phyloP scores from a whole-genome alignment of 2,329 filamentous ascomycete species.

The Aureobasidium lini region DNA sequence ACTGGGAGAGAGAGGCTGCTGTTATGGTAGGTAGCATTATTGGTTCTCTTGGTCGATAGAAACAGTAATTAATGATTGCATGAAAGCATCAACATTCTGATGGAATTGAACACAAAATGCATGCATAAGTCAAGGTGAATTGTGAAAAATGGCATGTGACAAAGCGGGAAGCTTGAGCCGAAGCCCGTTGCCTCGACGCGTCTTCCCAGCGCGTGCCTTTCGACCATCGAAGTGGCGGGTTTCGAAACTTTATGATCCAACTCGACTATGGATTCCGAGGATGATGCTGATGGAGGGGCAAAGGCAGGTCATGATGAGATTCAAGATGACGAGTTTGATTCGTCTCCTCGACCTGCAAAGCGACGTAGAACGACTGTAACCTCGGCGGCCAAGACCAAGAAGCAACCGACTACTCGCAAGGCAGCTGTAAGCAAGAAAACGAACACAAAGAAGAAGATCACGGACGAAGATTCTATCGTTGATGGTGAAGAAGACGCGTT shows the following conservation, averaged over 20 bases:
- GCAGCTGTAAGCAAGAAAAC: slow-evolving; percentile 7
- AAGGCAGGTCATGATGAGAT: background rate
- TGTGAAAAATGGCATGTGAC: background rate
- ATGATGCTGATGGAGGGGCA: background rate
- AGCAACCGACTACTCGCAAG: slow-evolving; percentile 12
- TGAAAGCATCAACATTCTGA: background rate
- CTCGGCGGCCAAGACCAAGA: slow-evolving; percentile 19
- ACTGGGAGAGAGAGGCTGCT: slow-evolving; percentile 85
- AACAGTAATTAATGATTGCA: background rate
- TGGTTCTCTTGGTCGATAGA: slow-evolving; percentile 36
- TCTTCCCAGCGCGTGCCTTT: background rate
- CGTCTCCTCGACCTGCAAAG: slow-evolving; percentile 28
- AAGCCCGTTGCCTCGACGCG: slow-evolving; percentile 3
- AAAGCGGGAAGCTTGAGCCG: background rate
- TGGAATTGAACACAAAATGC: background rate
- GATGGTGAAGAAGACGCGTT: slow-evolving; percentile 11
- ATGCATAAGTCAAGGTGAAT: background rate
- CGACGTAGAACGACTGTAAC: slow-evolving; percentile 16
- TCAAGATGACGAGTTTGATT: slow-evolving; percentile 21
- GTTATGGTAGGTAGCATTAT: slow-evolving; percentile 89
- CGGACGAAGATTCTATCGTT: background rate
- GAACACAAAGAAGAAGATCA: background rate
- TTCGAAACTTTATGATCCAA: background rate
- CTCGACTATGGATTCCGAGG: background rate
- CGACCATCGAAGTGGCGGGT: background rate